Base-by-base conservation (phyloP, 2,329 filamentous ascomycete species). In the Pseudogymnoascus sp. region DNA sequence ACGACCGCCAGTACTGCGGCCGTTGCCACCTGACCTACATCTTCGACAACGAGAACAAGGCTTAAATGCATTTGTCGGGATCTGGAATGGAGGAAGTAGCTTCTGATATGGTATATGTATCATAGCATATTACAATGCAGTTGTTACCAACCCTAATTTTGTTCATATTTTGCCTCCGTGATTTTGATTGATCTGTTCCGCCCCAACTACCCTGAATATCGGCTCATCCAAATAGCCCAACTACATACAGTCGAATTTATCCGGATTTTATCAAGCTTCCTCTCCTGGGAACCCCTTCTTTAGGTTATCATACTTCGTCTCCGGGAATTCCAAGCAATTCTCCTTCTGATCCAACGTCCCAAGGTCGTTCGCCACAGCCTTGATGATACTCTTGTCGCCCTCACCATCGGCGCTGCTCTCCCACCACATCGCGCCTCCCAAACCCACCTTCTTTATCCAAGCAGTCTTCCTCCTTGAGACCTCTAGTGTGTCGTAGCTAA, bases 341-440 rank as follows among this genome's bases (percentile, higher is more conserved):
- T 77, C 67, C 58, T 73, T 76, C 68, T 75, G 74, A 63, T 84
- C 77, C 35, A 90, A 73, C 82, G 1, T 68, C 73, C 3, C 66
- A 9, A 90, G 72, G 0, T 73, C 75, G 33, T 81, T 76, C 1
- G 88, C 82, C 14, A 87, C 84, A 12, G 81, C 85, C 6, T 73
- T 76, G 61, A 92, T 91, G 70, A 97, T 71, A 67, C 89, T 93
- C 60, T 80, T 74, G 0, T 79, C 76, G 0, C 84, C 85, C 2
- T 74, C 71, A 70, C 85, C 86, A 72, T 97, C 93, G 1, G 83
- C 86, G 69, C 88, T 93, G 68, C 85, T 90, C 76, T 97, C 92
- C 91, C 91, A 96, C 91, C 91, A 97, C 92, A 97, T 97, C n/a
- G 82, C 90, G 15, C 93, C 93, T 1, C 91, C 92, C 0, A 97